Evolutionary conservation across 495 filamentous ascomycete species (phyloP).

Genomic region (Podospora didyma): DNA sequence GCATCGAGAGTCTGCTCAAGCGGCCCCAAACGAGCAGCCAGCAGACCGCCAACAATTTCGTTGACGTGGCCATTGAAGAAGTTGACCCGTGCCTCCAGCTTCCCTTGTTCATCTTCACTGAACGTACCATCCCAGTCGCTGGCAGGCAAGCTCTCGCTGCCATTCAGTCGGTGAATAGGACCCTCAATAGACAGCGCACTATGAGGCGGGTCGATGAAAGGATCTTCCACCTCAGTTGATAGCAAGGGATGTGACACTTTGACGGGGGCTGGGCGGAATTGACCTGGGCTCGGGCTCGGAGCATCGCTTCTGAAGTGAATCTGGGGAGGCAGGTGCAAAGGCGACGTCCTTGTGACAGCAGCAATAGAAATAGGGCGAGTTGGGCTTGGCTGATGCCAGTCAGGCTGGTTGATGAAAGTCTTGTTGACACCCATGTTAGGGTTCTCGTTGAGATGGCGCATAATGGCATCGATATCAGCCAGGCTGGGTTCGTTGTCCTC

Average conservation of each 20-base stretch:
- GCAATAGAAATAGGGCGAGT: constrained; percentile 31
- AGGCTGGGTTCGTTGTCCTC: constrained; percentile 53
- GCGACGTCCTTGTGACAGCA: constrained; percentile 44
- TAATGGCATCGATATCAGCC: constrained; percentile 79
- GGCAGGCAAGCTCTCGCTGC: constrained; percentile 57
- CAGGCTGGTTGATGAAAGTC: constrained; percentile 42
- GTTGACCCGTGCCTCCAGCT: constrained; percentile 63
- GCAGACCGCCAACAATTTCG: constrained; percentile 71
- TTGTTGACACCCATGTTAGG: constrained; percentile 69
- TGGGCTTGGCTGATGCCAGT: constrained; percentile 41
- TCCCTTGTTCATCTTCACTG: constrained; percentile 75
- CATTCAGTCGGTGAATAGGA: constrained; percentile 63
- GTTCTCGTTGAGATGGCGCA: constrained; percentile 74
- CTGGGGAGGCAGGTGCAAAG: constrained; percentile 52
- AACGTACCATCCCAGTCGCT: constrained; percentile 92
- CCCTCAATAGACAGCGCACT: constrained; percentile 44
- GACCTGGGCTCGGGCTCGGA: constrained; percentile 69
- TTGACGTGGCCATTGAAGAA: constrained; percentile 91
- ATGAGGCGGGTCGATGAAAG: constrained; percentile 40
- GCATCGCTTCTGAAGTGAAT: constrained; percentile 62
- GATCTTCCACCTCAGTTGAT: constrained; percentile 43
- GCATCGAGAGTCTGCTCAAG: constrained; percentile 69
- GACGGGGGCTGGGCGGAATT: constrained; percentile 42
- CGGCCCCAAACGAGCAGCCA: constrained; percentile 71
- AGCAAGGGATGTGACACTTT: constrained; percentile 29